Evolutionary conservation across 257 asterid genomes (phyloP), one percentile per base, ranked within the genome.

Genomic region (Hygrophila difformis): DNA sequence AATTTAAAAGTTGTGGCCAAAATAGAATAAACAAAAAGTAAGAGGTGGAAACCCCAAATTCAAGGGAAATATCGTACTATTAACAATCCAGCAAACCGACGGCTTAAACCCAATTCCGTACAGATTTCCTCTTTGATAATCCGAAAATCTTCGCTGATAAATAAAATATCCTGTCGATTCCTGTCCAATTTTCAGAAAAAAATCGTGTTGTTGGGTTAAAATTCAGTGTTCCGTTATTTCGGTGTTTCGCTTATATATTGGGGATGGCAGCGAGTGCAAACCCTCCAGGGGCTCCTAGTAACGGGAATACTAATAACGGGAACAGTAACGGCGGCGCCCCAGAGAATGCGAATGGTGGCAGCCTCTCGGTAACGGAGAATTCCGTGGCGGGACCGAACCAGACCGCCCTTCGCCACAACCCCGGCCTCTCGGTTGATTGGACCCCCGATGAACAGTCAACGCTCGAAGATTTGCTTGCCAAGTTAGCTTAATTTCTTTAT

Each of bases 371-470:
- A 34, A 51, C 79, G 20, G 87, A 75, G 39, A 77, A 68, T 56
- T 75, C 82, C 3, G 65, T 60, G 39, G 62, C 64, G 57, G 85
- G 75, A n/a, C 59, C 78, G 11, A 55, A 77, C 16, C 77, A 70
- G 54, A 61, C 75, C 12, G 65, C 75, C 33, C 87, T 87, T 63
- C 81, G 77, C 18, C 93, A 87, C 66, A 73, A 83, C 65, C 92
- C 97, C 1, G 95, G 95, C 11, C 57, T 87, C 18, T 70, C 88
- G 49, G 63, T 64, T 16, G 75, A 69, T 39, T 87, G 97, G 97
- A 69, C 93, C 15, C 40, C 77, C 2, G 92, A 78, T 11, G 97
- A 87, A 63, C 93, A 83, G 66, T 78, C 93, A 9, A 67, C 64
- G 29, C 74, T 87, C 46, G 93, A 87, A 56, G 94, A 78, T 31